Conservation (phyloP, 179 eudicot species). For the Beta corolliflora region DNA sequence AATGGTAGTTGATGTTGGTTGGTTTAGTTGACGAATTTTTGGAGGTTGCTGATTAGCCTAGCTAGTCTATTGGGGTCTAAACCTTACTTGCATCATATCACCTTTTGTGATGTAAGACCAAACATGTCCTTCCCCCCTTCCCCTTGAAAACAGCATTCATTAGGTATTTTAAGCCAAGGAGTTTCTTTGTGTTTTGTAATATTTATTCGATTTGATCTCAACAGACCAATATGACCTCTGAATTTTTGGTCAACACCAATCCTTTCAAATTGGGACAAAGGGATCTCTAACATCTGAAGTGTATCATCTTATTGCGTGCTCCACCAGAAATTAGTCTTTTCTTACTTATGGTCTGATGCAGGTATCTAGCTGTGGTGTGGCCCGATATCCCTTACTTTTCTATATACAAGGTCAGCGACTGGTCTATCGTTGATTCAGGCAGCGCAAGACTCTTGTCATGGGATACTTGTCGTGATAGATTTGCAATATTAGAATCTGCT, state of each 20-base stretch:
- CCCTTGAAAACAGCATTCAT: background rate
- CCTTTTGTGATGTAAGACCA: background rate
- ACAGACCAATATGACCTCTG: background rate
- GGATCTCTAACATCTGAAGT: background rate
- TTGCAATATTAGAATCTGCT: slow-evolving; percentile 87
- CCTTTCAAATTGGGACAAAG: background rate
- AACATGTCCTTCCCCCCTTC: background rate
- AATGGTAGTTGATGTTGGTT: background rate
- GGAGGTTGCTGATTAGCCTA: background rate
- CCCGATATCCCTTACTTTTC: slow-evolving; percentile 98
- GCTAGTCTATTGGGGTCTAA: background rate
- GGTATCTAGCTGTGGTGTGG: slow-evolving; percentile 94
- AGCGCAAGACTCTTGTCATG: slow-evolving; percentile 96
- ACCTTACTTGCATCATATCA: background rate
- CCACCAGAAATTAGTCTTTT: background rate
- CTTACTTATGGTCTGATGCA: slow-evolving; percentile 40
- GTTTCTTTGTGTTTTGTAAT: background rate
- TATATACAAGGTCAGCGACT: slow-evolving; percentile 88
- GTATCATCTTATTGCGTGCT: slow-evolving; percentile 12
- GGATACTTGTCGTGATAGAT: slow-evolving; percentile 94
- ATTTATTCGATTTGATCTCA: background rate
- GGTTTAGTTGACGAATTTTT: background rate
- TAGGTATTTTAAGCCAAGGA: background rate
- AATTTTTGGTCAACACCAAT: background rate
- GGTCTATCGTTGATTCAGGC: slow-evolving; percentile 97